phyloP scores from a whole-genome alignment of 2,329 filamentous ascomycete genomes.

The Phaeosphaeriaceae sp. region DNA sequence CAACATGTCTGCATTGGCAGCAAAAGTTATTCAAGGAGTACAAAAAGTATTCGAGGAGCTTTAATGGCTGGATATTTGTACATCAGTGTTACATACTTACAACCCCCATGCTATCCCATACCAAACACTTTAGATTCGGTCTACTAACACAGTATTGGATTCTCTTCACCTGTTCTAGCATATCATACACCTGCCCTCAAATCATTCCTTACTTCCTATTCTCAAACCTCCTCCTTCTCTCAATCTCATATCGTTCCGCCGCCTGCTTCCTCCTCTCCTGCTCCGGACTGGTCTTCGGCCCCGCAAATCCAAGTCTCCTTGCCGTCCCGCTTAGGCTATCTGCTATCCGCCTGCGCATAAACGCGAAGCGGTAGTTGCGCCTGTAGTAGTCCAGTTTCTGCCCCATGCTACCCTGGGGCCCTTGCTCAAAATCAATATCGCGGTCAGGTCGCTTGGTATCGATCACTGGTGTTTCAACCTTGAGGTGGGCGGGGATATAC shows the following conservation, averaged over 20 bases:
- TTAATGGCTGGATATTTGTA: no score
- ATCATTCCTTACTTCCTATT: conserved; percentile 28
- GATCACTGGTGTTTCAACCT: conserved; percentile 16
- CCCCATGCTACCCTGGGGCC: conserved; percentile 23
- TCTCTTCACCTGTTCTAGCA: conserved; percentile 2
- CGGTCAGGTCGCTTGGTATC: conserved; percentile 23
- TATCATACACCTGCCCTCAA: conserved; percentile 31
- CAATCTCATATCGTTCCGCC: conserved; percentile 35
- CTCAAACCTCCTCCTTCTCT: conserved; percentile 36
- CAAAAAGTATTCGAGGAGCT: no score
- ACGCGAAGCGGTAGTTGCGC: conserved; percentile 32
- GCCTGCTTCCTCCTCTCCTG: conserved; percentile 36
- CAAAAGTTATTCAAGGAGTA: no score
- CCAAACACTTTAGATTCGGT: conserved; percentile 10
- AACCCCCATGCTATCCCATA: no score
- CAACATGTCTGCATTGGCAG: no score
- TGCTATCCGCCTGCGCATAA: conserved; percentile 23
- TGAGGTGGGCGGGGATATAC: conserved; percentile 33
- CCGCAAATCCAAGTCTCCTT: conserved; percentile 24
- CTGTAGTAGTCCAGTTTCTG: conserved; percentile 35
- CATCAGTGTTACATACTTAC: no score
- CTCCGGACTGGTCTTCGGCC: conserved; percentile 24
- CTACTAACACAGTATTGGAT: conserved; percentile 20
- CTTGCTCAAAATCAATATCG: conserved; percentile 30
- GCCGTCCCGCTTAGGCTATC: conserved; percentile 15